Evolutionary conservation across 768 basidiomycete genomes (phyloP), one percentile per base, ranked within the genome.

Genomic region (Rhizopogon sp.): DNA sequence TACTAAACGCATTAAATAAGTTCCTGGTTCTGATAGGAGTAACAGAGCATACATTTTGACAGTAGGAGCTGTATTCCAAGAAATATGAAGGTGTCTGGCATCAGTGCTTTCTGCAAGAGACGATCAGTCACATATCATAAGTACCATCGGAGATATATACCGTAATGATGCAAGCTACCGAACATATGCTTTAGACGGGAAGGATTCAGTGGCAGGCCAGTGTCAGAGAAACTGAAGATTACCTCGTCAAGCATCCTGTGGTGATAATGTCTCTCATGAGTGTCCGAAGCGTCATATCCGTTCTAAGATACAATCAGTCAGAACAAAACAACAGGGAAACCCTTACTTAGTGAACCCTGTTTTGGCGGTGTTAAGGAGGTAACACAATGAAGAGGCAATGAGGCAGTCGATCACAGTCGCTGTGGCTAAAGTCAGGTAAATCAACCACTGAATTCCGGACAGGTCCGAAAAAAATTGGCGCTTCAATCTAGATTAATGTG

Each of bases 71-170:
- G 81, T 59, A 80, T 77, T 1, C 67, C 79, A 74, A 82, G 61
- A 69, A 80, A 82, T 53, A 83, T 70, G 61, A 80, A 77, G 55
- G 80, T 84, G 37, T 71, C 54, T 0, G 81, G 82, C 82, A 84
- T 83, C 2, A 72, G 66, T 31, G 71, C 66, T 57, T 79, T 82
- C 57, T 72, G 53, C 8, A 33, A 7, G 43, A 3, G 22, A 14
- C 4, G 2, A 43, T 43, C 31, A 33, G 10, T 33, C 31, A 33
- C 8, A 10, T 33, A 10, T 33, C 31, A 3, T 33, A 14, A 25
- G 16, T 43, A 22, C 6, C 14, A 43, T 8, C 6, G 17, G 17
- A 3, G 13, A 43, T 43, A 25, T 14, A 14, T 22, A 25, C 43
- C 20, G 43, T 43, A 13, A 43, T 43, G 43, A 43, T 43, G 43